Evolutionary conservation across 2,329 filamentous ascomycete species (phyloP), one percentile per base, ranked within the genome.

Genomic region (Xylariaceae sp.): DNA sequence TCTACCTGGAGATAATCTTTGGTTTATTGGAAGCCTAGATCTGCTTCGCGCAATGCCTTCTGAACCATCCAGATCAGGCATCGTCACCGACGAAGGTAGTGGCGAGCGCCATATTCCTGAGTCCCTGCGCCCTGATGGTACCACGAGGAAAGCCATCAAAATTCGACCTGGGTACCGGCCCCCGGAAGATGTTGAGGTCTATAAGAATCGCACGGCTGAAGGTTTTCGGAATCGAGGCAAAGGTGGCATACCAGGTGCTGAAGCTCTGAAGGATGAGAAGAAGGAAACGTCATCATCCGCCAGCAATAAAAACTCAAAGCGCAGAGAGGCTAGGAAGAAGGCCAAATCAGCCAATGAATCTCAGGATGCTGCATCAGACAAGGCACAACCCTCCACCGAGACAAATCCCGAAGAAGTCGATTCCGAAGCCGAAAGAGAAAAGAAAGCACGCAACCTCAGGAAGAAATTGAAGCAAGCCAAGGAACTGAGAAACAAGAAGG

Each of bases 381-480:
- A 70, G 57, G 50, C 68, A 2, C 64, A 72, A 15, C 62, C 67
- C 15, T 57, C 63, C 7, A 54, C 68, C 21, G 66, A 64, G 36
- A 56, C 55, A 10, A 64, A 63, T 61, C 53, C 61, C 54, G 81
- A 81, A 41, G 74, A 79, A 26, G 53, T 40, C 0, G 88, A 94
- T 63, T 80, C 83, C 0, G 88, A 92, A 60, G 85, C 80, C 0
- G 92, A 97, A 72, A 88, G 83, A 64, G 91, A 96, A 70, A 99
- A 96, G 79, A 95, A 96, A 72, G 93, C 89, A 1, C 86, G 92
- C 60, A 95, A 91, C 66, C 76, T 97, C 37, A 89, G 88, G 71
- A 99, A 99, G 80, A 99, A 97, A 75, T 77, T 99, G 55, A 89
- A 93, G 66, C 94, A 99, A 72, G 93, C 94, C 3, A 88, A 86